Evolutionary conservation across 306 rosid genomes (phyloP).

Genomic region (Fagus sylvatica): DNA sequence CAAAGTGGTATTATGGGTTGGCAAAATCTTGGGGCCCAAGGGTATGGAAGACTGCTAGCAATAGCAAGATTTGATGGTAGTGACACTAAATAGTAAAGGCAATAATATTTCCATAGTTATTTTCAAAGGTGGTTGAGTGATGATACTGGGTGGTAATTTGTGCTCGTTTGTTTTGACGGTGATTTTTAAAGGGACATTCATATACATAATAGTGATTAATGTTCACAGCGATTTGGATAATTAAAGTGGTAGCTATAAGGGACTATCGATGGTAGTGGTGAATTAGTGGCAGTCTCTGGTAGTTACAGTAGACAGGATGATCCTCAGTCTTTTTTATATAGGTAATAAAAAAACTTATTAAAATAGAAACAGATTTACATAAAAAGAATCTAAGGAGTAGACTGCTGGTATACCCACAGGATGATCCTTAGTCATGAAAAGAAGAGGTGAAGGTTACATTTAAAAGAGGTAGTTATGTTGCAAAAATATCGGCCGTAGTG

Average conservation of each 20-base stretch:
- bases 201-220: no score
- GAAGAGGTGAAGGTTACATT: background rate
- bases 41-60: background rate
- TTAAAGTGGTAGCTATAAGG: background rate
- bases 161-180: background rate
- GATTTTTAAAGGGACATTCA: background rate
- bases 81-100: background rate
- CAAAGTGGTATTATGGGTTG: background rate
- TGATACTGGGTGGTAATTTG: no score
- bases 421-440: background rate
- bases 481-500: background rate
- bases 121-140: no score
- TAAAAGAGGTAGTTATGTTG: background rate
- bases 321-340: no score
- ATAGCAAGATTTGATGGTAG: background rate
- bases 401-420: no score
- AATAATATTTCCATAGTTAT: no score
- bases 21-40: background rate
- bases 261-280: background rate
- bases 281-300: background rate
- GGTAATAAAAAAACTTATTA: no score
- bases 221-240: background rate
- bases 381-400: no score
- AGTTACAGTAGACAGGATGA: background rate
- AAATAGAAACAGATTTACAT: no score